phyloP scores from a whole-genome alignment of 1,139 yeast genomes.

The Geotrichum candidum region DNA sequence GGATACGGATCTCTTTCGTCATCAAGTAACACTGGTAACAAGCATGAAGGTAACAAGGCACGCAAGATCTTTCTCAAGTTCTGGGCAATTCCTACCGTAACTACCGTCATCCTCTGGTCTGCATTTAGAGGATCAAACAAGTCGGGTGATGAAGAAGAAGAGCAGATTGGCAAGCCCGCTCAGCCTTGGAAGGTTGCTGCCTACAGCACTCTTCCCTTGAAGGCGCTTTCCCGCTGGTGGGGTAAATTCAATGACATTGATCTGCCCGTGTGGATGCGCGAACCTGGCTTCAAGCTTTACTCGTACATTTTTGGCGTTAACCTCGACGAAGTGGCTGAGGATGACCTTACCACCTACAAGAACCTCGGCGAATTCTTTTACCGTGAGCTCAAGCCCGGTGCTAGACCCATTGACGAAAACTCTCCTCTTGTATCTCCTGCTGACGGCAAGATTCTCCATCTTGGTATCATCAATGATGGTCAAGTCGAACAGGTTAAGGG shows the following conservation, averaged over 20 bases:
- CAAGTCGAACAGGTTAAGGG: constrained; percentile 97
- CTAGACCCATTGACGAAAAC: constrained; percentile 63
- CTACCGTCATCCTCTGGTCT: constrained; percentile 23
- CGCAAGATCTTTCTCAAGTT: constrained; percentile 26
- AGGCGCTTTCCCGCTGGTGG: constrained; percentile 90
- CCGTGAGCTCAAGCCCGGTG: constrained; percentile 71
- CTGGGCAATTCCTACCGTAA: constrained; percentile 20
- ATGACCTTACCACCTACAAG: constrained; percentile 63
- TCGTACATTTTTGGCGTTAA: constrained; percentile 81
- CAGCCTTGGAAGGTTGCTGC: constrained; percentile 86
- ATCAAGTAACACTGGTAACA: background rate
- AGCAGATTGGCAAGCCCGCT: constrained; percentile 49
- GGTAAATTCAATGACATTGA: constrained; percentile 80
- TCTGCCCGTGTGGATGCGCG: constrained; percentile 83
- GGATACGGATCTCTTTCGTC: constrained; percentile 9
- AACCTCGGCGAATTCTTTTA: constrained; percentile 91
- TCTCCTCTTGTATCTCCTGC: constrained; percentile 76
- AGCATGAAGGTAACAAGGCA: constrained; percentile 24
- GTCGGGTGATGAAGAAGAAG: constrained; percentile 12
- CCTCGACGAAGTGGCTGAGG: constrained; percentile 81
- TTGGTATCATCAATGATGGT: constrained; percentile 75
- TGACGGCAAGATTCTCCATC: constrained; percentile 83
- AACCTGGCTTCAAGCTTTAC: constrained; percentile 74
- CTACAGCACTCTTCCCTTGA: constrained; percentile 84
- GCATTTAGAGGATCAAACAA: constrained; percentile 11